Evolutionary conservation across 148 eudicot genomes (phyloP).

Genomic region (Vaccinium corymbosum): DNA sequence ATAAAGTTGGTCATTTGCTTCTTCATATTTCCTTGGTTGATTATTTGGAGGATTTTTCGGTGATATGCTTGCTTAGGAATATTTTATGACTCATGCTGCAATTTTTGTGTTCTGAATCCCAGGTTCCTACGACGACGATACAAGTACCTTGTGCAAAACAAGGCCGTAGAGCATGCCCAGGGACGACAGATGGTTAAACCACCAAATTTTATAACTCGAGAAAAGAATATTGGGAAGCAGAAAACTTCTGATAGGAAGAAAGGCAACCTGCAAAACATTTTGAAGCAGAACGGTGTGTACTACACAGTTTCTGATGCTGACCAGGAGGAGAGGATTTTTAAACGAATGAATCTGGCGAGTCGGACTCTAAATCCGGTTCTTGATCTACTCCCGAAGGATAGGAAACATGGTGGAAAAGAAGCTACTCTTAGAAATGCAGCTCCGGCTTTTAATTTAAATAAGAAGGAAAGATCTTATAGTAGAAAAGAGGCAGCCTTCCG

Average conservation of each 20-base stretch:
- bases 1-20: background rate
- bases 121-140: constrained; percentile 41
- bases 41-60: background rate
- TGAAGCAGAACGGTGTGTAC: constrained; percentile 6
- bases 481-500: constrained; percentile 18
- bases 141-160: constrained; percentile 27
- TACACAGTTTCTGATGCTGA: constrained; percentile 8
- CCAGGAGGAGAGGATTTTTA: constrained; percentile 13
- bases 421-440: background rate
- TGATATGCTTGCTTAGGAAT: background rate
- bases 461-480: constrained; percentile 16
- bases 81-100: background rate
- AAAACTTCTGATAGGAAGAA: constrained; percentile 17
- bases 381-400: constrained; percentile 21
- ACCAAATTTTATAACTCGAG: constrained; percentile 3
- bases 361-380: background rate
- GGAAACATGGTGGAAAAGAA: constrained; percentile 11
- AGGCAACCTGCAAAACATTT: constrained; percentile 3
- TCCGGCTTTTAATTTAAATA: constrained; percentile 23
- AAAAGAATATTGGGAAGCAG: constrained; percentile 12
- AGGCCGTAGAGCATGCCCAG: constrained; percentile 19
- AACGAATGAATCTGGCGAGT: constrained; percentile 12
- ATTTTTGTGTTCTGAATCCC: constrained; percentile 7
- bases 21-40: background rate
- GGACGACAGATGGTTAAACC: constrained; percentile 17